Evolutionary conservation across 257 asterid genomes (phyloP), one percentile per base, ranked within the genome.

Genomic region (Phtheirospermum japonicum): DNA sequence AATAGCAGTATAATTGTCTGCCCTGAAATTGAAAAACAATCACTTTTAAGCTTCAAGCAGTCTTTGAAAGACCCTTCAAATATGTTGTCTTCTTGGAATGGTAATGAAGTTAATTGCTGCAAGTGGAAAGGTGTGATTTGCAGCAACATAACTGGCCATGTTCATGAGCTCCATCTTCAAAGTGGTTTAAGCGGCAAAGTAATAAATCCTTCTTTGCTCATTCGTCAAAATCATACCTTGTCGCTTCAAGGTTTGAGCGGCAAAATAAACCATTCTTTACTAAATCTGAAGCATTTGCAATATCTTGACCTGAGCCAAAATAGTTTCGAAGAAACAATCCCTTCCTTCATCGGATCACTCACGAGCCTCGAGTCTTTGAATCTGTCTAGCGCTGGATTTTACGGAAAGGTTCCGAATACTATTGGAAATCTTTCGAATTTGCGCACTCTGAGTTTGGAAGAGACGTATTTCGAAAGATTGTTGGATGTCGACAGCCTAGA

Each of bases 341-440:
- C 55, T 49, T 49, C 55, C 30, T 49, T 49, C 55, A 18, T 49
- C 6, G 55, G 55, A 9, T 49, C 31, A 13, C 23, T 49, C 55
- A 19, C 23, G 7, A 49, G 31, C 23, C 55, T 49, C 10, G 31
- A 49, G 23, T 18, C 17, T 13, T 49, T 49, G 31, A 20, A 49
- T 49, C 18, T 49, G 4, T 17, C n/a, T 49, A 0, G 8, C 4
- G 23, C 30, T 8, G 55, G 30, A 49, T 17, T 17, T 18, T 49
- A 49, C 23, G 55, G 55, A 17, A 20, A 17, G 55, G 18, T 18
- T 20, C 55, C 31, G 8, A 12, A 49, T 49, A 18, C 11, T 12
- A 49, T 49, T 18, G 55, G 55, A 49, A 49, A 49, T 18, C 30
- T 49, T 49, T 49, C 55, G 0, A 49, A 18, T 17, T 11, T 49